phyloP scores from a whole-genome alignment of 2,329 filamentous ascomycete genomes.

The Aspergillus fumigatus region DNA sequence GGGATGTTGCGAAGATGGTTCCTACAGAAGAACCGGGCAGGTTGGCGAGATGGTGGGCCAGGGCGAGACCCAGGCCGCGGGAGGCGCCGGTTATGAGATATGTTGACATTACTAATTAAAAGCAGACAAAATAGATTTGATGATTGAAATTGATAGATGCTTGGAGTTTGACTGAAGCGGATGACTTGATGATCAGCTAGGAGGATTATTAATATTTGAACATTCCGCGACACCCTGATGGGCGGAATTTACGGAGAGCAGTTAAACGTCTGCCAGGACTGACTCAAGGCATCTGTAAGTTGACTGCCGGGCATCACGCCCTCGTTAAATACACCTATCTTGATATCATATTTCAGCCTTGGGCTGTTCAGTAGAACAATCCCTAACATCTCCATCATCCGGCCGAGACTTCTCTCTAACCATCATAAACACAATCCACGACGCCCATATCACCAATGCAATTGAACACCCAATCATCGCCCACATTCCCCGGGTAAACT shows the following conservation, averaged over 20 bases:
- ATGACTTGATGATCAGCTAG: neutral
- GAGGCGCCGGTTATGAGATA: constrained; percentile 36
- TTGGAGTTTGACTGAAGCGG: neutral
- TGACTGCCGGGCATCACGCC: neutral
- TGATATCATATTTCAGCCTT: neutral
- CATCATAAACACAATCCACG: constrained; percentile 13
- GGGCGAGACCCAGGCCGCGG: constrained; percentile 35
- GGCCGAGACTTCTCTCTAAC: constrained; percentile 8
- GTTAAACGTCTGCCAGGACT: too few species aligned
- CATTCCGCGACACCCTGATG: neutral
- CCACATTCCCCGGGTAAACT: constrained; percentile 53
- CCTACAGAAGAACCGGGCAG: constrained; percentile 31
- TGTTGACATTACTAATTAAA: constrained; percentile 31
- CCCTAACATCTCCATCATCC: neutral
- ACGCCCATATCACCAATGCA: constrained; percentile 14
- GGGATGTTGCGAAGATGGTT: constrained; percentile 41
- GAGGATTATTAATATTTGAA: neutral
- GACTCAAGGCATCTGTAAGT: too few species aligned
- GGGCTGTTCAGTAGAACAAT: neutral
- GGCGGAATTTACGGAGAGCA: neutral
- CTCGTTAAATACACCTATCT: neutral
- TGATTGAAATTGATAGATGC: neutral
- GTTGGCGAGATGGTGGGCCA: constrained; percentile 26
- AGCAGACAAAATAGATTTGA: neutral
- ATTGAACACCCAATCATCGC: constrained; percentile 20